Evolutionary conservation across 225 moss, liverwort and hornwort genomes (phyloP), one percentile per base, ranked within the genome.

Genomic region (Marchantia polymorpha): DNA sequence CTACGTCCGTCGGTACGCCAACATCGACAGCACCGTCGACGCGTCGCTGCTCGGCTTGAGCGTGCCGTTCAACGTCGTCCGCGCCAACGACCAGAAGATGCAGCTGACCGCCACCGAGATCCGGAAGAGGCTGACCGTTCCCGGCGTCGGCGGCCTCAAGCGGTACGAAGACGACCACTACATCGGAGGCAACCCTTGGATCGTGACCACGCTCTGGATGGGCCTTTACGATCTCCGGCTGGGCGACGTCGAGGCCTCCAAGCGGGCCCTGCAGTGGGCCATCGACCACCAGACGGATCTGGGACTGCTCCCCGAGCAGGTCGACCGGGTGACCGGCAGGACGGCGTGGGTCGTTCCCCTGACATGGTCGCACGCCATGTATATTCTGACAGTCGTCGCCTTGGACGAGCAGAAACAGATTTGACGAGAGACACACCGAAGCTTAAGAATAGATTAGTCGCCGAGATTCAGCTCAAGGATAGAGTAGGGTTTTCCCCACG

Each of bases 331-430:
- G 12, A 86, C 77, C 8, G 86, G 86, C 13, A 39, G 59, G 26
- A 80, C 86, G 0, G 86, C 86, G 0, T 86, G 86, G 86, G 80
- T 77, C 12, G 86, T 86, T 8, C 86, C 86, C 15, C 53, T 86
- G 39, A 79, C 86, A 10, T 86, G 86, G 86, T 86, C 86, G 46
- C 86, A 86, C 27, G 86, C 86, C 12, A 86, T 86, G 86, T 86
- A 52, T 63, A 70, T 86, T 8, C 83, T 81, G 58, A 69, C 77
- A 1, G 86, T 81, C 5, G 27, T 83, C 10, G 83, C 74, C 3
- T 25, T 86, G 74, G 86, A 86, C 69, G 80, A 86, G 55, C 27
- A 81, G 64, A 78, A 52, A n/a, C 78, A 74, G 6, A 86, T 86
- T 78, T 86, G 64, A 86, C 0, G 11, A 39, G 39, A n/a, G n/a